Evolutionary conservation across 2,329 filamentous ascomycete species (phyloP).

Genomic region (Corinectria fuckeliana): DNA sequence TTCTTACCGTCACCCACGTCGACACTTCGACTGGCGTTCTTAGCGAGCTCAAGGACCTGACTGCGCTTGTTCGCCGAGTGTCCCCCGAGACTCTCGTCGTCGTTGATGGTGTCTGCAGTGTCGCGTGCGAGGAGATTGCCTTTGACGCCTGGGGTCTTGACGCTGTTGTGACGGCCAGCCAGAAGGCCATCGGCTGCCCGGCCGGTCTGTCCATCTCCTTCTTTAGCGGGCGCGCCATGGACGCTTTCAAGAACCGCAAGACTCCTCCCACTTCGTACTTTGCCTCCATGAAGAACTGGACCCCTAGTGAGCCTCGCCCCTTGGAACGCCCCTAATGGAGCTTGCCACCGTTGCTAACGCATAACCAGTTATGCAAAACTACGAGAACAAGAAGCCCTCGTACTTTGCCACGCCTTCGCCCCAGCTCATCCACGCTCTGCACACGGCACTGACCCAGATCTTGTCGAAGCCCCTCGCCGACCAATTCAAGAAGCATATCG

Average conservation of each 20-base stretch:
- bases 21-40: constrained; percentile 97
- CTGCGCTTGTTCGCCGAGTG: constrained; percentile 82
- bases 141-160: constrained; percentile 97
- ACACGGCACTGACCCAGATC: constrained; percentile 88
- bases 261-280: constrained; percentile 88
- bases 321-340: background rate
- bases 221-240: constrained; percentile 87
- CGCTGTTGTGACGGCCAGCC: constrained; percentile 89
- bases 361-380: constrained; percentile 89
- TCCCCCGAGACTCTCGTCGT: constrained; percentile 91
- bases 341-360: constrained; percentile 22
- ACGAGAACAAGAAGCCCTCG: constrained; percentile 95
- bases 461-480: constrained; percentile 79
- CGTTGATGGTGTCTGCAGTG: constrained; percentile 96
- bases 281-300: constrained; percentile 96
- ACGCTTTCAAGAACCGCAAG: constrained; percentile 80
- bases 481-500: constrained; percentile 82
- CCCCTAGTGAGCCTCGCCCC: constrained; percentile 69
- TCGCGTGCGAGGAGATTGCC: constrained; percentile 92
- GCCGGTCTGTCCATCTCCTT: constrained; percentile 94
- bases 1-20: constrained; percentile 93
- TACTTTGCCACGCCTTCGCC: constrained; percentile 98
- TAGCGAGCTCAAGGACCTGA: constrained; percentile 84
- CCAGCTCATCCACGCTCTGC: constrained; percentile 89
- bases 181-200: constrained; percentile 96